Conservation (phyloP, 805 yeast species). For the Cyberlindnera sargentensis region DNA sequence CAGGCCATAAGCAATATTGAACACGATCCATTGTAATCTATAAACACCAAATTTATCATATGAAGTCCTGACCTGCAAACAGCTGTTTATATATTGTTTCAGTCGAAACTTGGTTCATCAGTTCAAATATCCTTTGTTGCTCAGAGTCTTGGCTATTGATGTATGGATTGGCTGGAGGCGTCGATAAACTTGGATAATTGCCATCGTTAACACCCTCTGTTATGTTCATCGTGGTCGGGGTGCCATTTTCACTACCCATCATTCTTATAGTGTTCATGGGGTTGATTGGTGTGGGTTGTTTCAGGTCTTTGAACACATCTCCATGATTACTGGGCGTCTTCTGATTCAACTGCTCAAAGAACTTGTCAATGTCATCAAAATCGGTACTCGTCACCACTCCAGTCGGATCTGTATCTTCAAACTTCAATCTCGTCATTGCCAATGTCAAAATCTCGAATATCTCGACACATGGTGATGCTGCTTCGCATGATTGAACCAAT, state of each 20-base stretch:
- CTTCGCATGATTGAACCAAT: slow-evolving; percentile 65
- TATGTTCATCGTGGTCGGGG: neutral
- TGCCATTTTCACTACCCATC: neutral
- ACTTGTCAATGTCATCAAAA: slow-evolving; percentile 20
- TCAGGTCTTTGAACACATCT: slow-evolving; percentile 11
- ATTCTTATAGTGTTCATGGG: neutral
- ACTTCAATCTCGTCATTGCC: slow-evolving; percentile 59
- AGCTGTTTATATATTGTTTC: slow-evolving; percentile 68
- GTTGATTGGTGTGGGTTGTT: slow-evolving; percentile 6
- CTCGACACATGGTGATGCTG: slow-evolving; percentile 65
- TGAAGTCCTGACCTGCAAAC: slow-evolving; percentile 29
- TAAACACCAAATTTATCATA: neutral
- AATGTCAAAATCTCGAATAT: slow-evolving; percentile 66
- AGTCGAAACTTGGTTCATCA: slow-evolving; percentile 49
- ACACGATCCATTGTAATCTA: slow-evolving; percentile 4
- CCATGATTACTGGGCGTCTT: slow-evolving; percentile 11
- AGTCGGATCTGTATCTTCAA: slow-evolving; percentile 11
- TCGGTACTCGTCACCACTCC: slow-evolving; percentile 6
- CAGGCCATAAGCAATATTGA: slow-evolving; percentile 6
- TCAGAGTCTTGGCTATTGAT: slow-evolving; percentile 28
- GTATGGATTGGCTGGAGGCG: slow-evolving; percentile 14
- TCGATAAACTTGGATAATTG: slow-evolving; percentile 9
- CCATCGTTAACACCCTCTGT: neutral
- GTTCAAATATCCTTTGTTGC: slow-evolving; percentile 49
- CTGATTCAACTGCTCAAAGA: slow-evolving; percentile 19